Evolutionary conservation across 1,284 basidiomycete genomes (phyloP).

Genomic region (Ganoderma sinense): DNA sequence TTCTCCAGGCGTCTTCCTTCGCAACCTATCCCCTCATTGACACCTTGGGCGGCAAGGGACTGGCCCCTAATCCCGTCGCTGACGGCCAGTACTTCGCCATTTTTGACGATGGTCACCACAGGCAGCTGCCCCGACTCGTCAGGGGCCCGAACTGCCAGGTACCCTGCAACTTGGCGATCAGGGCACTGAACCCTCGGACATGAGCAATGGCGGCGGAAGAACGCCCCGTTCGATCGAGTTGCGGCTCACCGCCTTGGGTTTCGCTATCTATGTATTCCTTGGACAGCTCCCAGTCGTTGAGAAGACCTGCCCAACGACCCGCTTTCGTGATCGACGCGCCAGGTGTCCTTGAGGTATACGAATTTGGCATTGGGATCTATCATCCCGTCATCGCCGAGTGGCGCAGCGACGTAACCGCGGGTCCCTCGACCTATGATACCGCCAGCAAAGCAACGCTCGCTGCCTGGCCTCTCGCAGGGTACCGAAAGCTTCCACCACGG

Average conservation of each 20-base stretch:
- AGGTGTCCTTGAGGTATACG: constrained; percentile 22
- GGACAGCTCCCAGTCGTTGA: constrained; percentile 20
- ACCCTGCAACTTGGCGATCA: constrained; percentile 1
- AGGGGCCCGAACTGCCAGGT: constrained; percentile 20
- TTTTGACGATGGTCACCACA: neutral
- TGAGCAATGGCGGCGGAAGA: neutral
- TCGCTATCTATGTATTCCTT: neutral
- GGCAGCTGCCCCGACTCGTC: constrained; percentile 1
- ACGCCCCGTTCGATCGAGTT: constrained; percentile 16
- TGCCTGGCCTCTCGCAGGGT: neutral
- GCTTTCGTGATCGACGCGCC: constrained; percentile 15
- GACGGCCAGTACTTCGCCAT: neutral
- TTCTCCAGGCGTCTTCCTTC: neutral
- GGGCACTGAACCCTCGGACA: neutral
- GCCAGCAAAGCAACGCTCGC: neutral
- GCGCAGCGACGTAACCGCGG: constrained; percentile 22
- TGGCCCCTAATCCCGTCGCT: neutral
- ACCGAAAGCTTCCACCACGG: constrained; percentile 6
- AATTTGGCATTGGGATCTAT: constrained; percentile 3
- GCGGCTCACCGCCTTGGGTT: neutral
- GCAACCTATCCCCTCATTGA: neutral
- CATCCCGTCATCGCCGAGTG: neutral
- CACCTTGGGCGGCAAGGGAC: neutral
- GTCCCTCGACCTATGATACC: constrained; percentile 18
- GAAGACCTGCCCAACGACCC: neutral